phyloP scores from a whole-genome alignment of 2,329 filamentous ascomycete species.

The Epichloe sibirici region DNA sequence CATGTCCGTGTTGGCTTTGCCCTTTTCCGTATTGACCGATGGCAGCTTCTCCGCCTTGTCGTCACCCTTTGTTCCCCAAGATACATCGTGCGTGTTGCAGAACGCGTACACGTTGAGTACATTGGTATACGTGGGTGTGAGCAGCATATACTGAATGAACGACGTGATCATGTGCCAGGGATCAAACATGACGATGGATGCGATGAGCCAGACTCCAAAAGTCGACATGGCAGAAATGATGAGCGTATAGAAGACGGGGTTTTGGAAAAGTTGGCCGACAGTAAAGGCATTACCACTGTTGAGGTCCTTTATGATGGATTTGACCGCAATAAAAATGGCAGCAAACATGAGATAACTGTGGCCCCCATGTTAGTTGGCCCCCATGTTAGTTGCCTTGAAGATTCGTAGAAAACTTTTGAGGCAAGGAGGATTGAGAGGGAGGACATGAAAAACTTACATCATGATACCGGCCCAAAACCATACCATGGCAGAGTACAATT shows the following conservation, averaged over 20 bases:
- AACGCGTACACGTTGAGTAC: constrained; percentile 98
- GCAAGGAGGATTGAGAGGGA: neutral
- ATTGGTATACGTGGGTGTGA: constrained; percentile 95
- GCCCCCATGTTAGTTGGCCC: neutral
- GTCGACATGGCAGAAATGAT: constrained; percentile 88
- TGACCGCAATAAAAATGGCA: constrained; percentile 85
- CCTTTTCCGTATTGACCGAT: constrained; percentile 79
- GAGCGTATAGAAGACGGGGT: constrained; percentile 82
- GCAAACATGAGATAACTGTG: constrained; percentile 81
- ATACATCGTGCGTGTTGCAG: constrained; percentile 95
- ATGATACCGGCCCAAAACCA: constrained; percentile 96
- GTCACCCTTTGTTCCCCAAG: constrained; percentile 96
- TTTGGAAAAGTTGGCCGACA: constrained; percentile 64
- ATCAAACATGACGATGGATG: constrained; percentile 89
- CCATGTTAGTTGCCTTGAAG: neutral
- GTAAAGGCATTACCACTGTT: constrained; percentile 49
- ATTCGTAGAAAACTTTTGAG: neutral
- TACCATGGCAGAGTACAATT: constrained; percentile 94
- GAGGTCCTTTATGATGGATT: constrained; percentile 65
- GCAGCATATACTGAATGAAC: constrained; percentile 84
- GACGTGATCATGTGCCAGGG: constrained; percentile 99
- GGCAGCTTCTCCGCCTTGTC: constrained; percentile 89
- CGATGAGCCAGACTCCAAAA: constrained; percentile 84
- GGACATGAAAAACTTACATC: constrained; percentile 46
- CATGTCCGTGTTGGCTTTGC: constrained; percentile 82